These are phyloP conservation scores for Chalaropsis thielavioides DNA, from an alignment of 2,329 filamentous ascomycete species.

Conservation along the genomic window DNA sequence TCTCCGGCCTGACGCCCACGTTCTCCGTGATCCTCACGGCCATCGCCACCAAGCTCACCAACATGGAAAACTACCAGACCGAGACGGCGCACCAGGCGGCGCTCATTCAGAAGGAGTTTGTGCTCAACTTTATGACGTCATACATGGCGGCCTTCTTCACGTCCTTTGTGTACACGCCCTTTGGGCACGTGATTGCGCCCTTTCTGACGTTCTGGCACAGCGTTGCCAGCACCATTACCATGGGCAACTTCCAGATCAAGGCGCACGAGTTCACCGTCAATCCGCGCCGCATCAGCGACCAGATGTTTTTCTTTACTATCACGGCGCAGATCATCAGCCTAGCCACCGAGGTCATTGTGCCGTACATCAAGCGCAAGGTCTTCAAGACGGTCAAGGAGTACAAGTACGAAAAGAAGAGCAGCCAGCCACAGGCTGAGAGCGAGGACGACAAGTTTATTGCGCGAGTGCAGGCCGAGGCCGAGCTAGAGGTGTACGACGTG, in stretches of 20 bases:
- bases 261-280: conserved; percentile 64
- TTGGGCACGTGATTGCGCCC: conserved; percentile 69
- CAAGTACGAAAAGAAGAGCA: conserved; percentile 35
- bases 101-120: conserved; percentile 82
- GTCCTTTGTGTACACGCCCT: conserved; percentile 87
- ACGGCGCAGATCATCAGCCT: conserved; percentile 87
- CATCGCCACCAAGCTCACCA: conserved; percentile 62
- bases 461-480: conserved; percentile 68
- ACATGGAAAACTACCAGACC: conserved; percentile 86
- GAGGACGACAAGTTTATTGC: conserved; percentile 71
- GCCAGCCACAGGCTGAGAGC: conserved; percentile 45
- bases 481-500: conserved; percentile 75
- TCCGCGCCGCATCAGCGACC: conserved; percentile 65
- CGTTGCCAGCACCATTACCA: conserved; percentile 59
- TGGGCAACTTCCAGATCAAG: conserved; percentile 56
- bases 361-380: conserved; percentile 65
- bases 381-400: conserved; percentile 63
- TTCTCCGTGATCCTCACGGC: conserved; percentile 60
- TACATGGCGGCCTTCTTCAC: conserved; percentile 88
- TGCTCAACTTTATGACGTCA: conserved; percentile 92
- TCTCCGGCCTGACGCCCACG: conserved; percentile 69
- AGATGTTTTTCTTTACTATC: conserved; percentile 92
- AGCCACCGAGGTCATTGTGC: conserved; percentile 68
- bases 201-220: conserved; percentile 70
- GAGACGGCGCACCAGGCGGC: conserved; percentile 66